These are phyloP conservation scores for Mucor mucedo DNA, from an alignment of 371 early-diverging fungal genomes.

Conservation along the genomic window DNA sequence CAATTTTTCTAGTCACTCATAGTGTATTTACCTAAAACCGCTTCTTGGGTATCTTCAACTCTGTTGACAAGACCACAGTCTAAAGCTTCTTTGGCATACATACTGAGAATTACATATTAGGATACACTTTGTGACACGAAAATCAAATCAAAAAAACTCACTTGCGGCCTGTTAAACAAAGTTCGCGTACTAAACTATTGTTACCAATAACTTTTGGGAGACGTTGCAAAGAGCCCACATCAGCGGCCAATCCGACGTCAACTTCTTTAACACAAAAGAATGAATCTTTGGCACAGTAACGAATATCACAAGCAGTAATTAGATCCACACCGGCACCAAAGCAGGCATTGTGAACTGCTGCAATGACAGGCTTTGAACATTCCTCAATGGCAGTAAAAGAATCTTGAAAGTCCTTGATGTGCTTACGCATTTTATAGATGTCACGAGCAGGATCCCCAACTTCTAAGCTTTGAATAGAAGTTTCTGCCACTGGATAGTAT, in stretches of 20 bases:
- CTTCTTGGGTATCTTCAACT: constrained; percentile 62
- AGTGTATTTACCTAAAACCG: constrained; percentile 45
- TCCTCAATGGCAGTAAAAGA: constrained; percentile 78
- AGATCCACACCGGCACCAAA: constrained; percentile 92
- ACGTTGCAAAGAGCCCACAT: constrained; percentile 91
- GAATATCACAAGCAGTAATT: constrained; percentile 91
- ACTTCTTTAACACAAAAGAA: constrained; percentile 91
- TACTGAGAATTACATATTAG: constrained; percentile 30
- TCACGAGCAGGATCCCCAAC: constrained; percentile 56
- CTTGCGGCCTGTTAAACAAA: constrained; percentile 84
- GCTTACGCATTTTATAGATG: constrained; percentile 50
- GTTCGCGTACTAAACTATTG: constrained; percentile 87
- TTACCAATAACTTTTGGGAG: constrained; percentile 94
- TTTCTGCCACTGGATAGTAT: constrained; percentile 24
- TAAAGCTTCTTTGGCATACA: constrained; percentile 82
- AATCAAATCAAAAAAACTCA: constrained; percentile 26
- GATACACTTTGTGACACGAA: background rate
- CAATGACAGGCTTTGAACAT: constrained; percentile 90
- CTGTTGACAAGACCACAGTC: constrained; percentile 80
- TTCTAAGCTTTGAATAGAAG: constrained; percentile 10
- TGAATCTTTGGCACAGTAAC: constrained; percentile 81
- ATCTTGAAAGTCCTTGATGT: constrained; percentile 66
- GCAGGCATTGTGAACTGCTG: constrained; percentile 86
- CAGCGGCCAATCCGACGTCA: constrained; percentile 90
- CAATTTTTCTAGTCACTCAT: background rate